Evolutionary conservation across 2,329 filamentous ascomycete species (phyloP).

Genomic region (Ceratocystis colombiana): DNA sequence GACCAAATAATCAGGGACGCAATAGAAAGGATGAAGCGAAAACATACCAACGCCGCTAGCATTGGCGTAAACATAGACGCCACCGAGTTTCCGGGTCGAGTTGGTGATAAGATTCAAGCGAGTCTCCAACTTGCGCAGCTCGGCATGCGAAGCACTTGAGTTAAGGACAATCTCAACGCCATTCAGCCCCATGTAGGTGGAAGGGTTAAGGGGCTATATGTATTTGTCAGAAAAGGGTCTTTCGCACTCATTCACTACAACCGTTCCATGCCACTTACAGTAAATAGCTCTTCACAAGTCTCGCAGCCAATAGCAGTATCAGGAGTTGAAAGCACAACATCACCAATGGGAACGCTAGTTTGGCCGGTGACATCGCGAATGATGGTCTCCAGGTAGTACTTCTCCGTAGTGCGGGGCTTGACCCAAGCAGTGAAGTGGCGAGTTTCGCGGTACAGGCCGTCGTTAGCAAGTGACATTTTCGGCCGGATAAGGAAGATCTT

Average conservation of each 20-base stretch:
- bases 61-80: constrained; percentile 43
- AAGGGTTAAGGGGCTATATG: constrained; percentile 33
- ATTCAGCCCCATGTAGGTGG: constrained; percentile 52
- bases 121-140: constrained; percentile 55
- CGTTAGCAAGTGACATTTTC: constrained; percentile 33
- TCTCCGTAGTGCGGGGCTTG: constrained; percentile 32
- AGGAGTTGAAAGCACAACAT: constrained; percentile 34
- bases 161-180: constrained; percentile 42
- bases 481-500: constrained; percentile 27
- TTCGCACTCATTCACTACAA: background rate
- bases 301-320: constrained; percentile 37
- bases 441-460: constrained; percentile 35
- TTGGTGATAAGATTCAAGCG: constrained; percentile 56
- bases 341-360: constrained; percentile 35
- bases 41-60: constrained; percentile 28
- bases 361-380: constrained; percentile 32
- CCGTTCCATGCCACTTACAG: constrained; percentile 19
- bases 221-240: background rate
- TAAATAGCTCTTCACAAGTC: constrained; percentile 36
- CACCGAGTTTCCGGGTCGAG: constrained; percentile 52
- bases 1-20: constrained; percentile 2
- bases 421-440: constrained; percentile 37
- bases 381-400: constrained; percentile 34
- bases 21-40: background rate
- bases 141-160: constrained; percentile 33